These are phyloP conservation scores for Fusarium anguioides DNA, from an alignment of 2,329 filamentous ascomycete genomes.

Conservation along the genomic window DNA sequence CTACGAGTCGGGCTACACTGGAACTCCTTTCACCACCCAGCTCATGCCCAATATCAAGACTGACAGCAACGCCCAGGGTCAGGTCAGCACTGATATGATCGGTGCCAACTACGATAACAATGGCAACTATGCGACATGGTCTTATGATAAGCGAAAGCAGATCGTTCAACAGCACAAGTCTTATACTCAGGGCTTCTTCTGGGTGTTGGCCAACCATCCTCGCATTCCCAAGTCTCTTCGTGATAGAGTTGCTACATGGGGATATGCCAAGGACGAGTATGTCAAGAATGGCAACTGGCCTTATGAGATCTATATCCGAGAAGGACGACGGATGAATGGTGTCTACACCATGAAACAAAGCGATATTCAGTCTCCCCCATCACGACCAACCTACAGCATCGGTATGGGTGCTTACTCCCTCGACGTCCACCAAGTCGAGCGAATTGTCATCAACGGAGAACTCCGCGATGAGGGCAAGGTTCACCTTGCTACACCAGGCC, in stretches of 20 bases:
- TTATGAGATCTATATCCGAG: conserved; percentile 34
- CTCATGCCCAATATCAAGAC: conserved; percentile 39
- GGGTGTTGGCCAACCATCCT: conserved; percentile 29
- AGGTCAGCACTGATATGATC: conserved; percentile 36
- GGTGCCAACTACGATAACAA: conserved; percentile 20
- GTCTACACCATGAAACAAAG: conserved; percentile 30
- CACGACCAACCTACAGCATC: conserved; percentile 8
- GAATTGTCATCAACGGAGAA: conserved; percentile 19
- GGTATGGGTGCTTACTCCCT: conserved; percentile 26
- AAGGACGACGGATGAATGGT: conserved; percentile 31
- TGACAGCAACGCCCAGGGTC: conserved; percentile 27
- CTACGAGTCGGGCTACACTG: conserved; percentile 29
- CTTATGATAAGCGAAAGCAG: conserved; percentile 19
- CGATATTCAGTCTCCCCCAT: conserved; percentile 24
- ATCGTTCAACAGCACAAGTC: conserved; percentile 16
- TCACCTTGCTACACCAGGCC: conserved; percentile 16
- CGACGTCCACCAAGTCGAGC: conserved; percentile 33
- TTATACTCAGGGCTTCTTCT: conserved; percentile 34
- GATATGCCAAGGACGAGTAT: conserved; percentile 34
- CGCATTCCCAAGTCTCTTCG: conserved; percentile 20
- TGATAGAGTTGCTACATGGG: conserved; percentile 8
- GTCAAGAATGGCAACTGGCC: conserved; percentile 31
- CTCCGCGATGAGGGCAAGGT: conserved; percentile 32
- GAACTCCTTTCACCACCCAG: conserved; percentile 28
- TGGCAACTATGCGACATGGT: conserved; percentile 33